Evolutionary conservation across 2,329 filamentous ascomycete species (phyloP).

Genomic region (Botryosphaeria dothidea): DNA sequence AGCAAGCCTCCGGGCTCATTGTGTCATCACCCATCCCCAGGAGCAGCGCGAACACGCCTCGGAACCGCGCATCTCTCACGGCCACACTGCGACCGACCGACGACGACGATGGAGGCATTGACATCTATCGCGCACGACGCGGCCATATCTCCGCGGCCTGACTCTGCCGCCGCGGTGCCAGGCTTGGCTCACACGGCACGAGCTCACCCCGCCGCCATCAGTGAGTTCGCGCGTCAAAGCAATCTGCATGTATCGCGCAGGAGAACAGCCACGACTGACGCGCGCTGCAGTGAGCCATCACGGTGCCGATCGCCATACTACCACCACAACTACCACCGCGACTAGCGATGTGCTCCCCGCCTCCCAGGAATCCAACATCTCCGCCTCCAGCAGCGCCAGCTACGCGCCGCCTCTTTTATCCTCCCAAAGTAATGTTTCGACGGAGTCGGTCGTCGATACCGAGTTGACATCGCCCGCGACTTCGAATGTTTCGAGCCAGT

Average conservation of each 20-base stretch:
- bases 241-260: not conserved
- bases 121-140: slow-evolving; percentile 15
- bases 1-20: not conserved
- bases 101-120: slow-evolving; percentile 13
- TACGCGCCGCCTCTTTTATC: slow-evolving; percentile 31
- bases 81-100: not conserved
- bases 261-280: not conserved
- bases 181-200: slow-evolving; percentile 14
- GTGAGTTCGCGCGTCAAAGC: slow-evolving; percentile 4
- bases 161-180: slow-evolving; percentile 2
- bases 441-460: slow-evolving; percentile 31
- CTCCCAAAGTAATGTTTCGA: slow-evolving; percentile 37
- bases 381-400: slow-evolving; percentile 35
- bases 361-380: slow-evolving; percentile 34
- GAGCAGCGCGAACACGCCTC: not conserved
- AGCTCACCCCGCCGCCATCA: slow-evolving; percentile 12
- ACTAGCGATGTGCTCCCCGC: slow-evolving; percentile 3
- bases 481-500: slow-evolving; percentile 48
- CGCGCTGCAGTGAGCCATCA: slow-evolving; percentile 1
- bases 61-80: not conserved
- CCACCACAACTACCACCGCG: not conserved
- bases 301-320: not conserved
- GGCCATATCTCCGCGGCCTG: slow-evolving; percentile 7
- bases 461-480: slow-evolving; percentile 32
- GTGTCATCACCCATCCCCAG: slow-evolving; percentile 11